These are phyloP conservation scores for Inosperma sp. DNA, from an alignment of 768 basidiomycete genomes.

Conservation along the genomic window DNA sequence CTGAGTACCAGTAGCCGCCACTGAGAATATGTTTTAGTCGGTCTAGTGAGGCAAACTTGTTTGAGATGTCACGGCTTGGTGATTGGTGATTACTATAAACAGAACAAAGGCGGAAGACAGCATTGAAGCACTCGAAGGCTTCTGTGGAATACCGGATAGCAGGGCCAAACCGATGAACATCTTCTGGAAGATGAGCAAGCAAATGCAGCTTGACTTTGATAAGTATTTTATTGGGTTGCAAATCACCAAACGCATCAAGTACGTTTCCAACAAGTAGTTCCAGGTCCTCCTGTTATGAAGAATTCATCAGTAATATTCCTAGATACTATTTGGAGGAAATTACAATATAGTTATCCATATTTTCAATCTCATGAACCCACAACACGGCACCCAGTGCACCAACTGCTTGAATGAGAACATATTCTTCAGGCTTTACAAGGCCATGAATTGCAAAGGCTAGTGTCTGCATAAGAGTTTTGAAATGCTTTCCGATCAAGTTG, in stretches of 20 bases:
- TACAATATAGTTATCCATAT: conserved; percentile 29
- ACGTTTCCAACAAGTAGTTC: conserved; percentile 26
- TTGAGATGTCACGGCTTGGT: conserved; percentile 33
- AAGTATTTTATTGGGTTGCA: conserved; percentile 27
- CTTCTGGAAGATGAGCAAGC: conserved; percentile 24
- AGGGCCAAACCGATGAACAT: conserved; percentile 28
- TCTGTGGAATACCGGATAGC: conserved; percentile 26
- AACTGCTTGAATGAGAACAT: conserved; percentile 21
- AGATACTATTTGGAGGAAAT: not conserved
- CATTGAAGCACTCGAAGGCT: conserved; percentile 36
- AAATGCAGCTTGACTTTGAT: conserved; percentile 31
- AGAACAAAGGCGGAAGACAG: conserved; percentile 32
- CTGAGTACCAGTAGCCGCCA: conserved; percentile 26
- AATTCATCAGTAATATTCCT: not conserved
- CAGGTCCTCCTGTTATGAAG: conserved; percentile 20
- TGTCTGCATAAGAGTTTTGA: conserved; percentile 31
- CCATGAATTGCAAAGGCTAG: conserved; percentile 30
- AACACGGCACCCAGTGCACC: conserved; percentile 24
- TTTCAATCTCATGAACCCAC: conserved; percentile 31
- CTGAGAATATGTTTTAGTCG: conserved; percentile 26
- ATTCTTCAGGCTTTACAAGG: conserved; percentile 17
- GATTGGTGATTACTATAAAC: conserved; percentile 35
- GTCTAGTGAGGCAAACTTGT: conserved; percentile 22
- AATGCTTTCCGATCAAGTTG: conserved; percentile 33
- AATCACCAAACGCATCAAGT: conserved; percentile 23